Evolutionary conservation across 2,329 filamentous ascomycete species (phyloP), one percentile per base, ranked within the genome.

Genomic region (Furcasterigmium sp.): DNA sequence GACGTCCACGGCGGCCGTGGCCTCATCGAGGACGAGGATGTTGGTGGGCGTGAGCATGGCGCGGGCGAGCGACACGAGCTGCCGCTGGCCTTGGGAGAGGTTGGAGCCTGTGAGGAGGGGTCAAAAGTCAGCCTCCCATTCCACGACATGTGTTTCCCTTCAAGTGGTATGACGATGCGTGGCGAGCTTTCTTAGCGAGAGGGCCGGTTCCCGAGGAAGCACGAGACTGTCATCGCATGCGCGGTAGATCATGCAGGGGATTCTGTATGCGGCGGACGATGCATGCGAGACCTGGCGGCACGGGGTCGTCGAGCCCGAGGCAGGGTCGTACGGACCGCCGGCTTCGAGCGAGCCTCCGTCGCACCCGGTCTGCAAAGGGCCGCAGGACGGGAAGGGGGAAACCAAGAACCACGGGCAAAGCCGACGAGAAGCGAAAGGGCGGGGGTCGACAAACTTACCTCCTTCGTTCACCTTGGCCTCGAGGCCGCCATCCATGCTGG

Each of bases 11-110:
- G 75, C 80, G 53, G 90, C 90, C 23, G 93, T 98, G 46, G 94
- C 93, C 75, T 98, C 93, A 62, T 98, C 93, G 21, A 98, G 77
- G 3, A 98, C 91, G 47, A 98, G 77, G 56, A 98, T 97, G 66
- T 97, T 97, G 66, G 88, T 95, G 13, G 93, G 93, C 6, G 91
- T 94, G 38, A 98, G 78, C 63, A 98, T 80, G 21, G 94, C 94
- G 39, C 93, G 88, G 32, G 94, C 93, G 37, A 98, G 77, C 15
- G 91, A 96, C 41, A 98, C 79, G 46, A 98, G 82, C 67, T 98
- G 93, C 42, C 91, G 83, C 66, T 98, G 94, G 39, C 93, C 93
- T 62, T 94, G 86, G 45, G 90, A 96, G 45, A 98, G 78, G 63
- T 98, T 98, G 46, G 90, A 95, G 44, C 93, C 88, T 91, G 58